Conservation (phyloP, 2,329 filamentous ascomycete genomes). For the Botrytis fragariae region DNA sequence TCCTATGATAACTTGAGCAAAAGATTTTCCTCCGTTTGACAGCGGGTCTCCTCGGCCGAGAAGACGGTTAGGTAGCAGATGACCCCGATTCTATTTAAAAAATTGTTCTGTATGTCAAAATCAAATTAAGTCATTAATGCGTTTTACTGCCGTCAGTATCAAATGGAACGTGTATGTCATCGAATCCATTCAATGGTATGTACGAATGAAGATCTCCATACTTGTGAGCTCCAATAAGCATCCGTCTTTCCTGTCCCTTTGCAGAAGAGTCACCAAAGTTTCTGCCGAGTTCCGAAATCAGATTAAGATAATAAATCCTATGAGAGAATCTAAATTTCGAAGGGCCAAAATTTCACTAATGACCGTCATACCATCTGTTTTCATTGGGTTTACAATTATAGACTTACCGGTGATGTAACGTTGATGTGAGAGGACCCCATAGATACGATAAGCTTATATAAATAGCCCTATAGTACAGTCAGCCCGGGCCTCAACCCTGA, state of each 20-base stretch:
- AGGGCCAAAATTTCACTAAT: not conserved
- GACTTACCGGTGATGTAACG: not conserved
- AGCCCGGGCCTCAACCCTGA: not conserved
- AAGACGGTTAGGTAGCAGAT: not conserved
- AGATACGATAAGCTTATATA: not conserved
- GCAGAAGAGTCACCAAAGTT: not conserved
- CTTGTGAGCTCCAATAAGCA: not conserved
- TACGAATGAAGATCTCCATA: not conserved
- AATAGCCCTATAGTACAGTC: not conserved
- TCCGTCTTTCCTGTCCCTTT: too few relatives aligned
- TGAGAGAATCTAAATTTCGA: not conserved
- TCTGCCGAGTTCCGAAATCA: not conserved
- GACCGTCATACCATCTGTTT: not conserved
- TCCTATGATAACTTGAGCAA: not conserved
- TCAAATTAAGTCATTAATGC: not conserved
- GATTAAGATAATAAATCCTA: not conserved
- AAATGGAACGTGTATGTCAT: not conserved
- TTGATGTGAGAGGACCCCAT: not conserved
- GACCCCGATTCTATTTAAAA: not conserved
- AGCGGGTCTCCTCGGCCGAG: not conserved
- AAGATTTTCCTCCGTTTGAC: not conserved
- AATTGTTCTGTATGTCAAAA: accelerated
- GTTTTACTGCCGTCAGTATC: not conserved
- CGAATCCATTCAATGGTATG: not conserved
- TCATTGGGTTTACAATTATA: not conserved